These are phyloP conservation scores for Exophiala mesophila DNA, from an alignment of 2,329 filamentous ascomycete genomes.

Conservation along the genomic window DNA sequence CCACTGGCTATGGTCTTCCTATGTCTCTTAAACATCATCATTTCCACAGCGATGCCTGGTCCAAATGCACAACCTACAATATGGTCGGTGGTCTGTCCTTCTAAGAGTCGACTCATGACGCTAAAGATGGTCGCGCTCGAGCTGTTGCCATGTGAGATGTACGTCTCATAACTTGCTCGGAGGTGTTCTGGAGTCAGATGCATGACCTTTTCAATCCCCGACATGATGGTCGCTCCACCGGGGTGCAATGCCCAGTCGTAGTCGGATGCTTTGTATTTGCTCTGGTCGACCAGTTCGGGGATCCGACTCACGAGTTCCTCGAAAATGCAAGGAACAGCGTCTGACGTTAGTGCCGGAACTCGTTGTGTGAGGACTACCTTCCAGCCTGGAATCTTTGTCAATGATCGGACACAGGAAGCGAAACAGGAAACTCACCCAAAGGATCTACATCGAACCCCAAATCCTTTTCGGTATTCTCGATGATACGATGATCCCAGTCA, in stretches of 20 bases:
- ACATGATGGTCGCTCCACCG: conserved; percentile 62
- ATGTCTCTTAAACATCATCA: conserved; percentile 54
- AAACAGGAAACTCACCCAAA: conserved; percentile 43
- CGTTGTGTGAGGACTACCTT: conserved; percentile 61
- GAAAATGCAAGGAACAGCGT: conserved; percentile 52
- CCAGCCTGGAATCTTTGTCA: conserved; percentile 46
- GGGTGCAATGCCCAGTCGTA: conserved; percentile 73
- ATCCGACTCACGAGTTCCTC: conserved; percentile 49
- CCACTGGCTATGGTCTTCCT: conserved; percentile 12
- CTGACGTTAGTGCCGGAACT: conserved; percentile 54
- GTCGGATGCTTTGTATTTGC: conserved; percentile 46
- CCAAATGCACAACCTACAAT: conserved; percentile 66
- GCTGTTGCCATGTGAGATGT: conserved; percentile 64
- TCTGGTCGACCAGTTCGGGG: conserved; percentile 31
- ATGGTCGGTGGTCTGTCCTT: conserved; percentile 40
- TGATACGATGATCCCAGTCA: conserved; percentile 60
- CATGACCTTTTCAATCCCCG: conserved; percentile 57
- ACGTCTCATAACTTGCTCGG: conserved; percentile 64
- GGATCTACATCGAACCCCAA: conserved; percentile 63
- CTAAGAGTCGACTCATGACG: conserved; percentile 58
- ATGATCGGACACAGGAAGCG: neutral
- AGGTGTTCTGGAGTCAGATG: conserved; percentile 57
- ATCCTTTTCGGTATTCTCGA: conserved; percentile 58
- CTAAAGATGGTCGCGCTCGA: conserved; percentile 63
- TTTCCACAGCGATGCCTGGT: conserved; percentile 64